Base-by-base conservation (phyloP, 192 early-diverging fungal species). In the Coemansia sp. region DNA sequence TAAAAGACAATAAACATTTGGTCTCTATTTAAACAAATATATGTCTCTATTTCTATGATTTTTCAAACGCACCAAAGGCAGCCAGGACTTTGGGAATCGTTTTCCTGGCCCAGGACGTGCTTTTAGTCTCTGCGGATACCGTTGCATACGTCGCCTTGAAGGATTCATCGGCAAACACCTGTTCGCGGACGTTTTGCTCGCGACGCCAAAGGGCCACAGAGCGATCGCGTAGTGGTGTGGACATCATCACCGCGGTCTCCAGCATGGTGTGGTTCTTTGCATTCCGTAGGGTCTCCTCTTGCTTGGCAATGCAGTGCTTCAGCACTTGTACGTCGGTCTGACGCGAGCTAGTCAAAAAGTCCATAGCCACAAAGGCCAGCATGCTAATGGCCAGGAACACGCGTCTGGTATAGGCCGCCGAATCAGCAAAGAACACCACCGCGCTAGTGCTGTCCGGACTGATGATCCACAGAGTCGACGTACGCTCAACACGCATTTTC, bases 291-390 rank as follows among this genome's bases (percentile, higher is more conserved):
- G 42, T 14, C 4, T 43, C 38, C 9, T 45, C 35, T 25, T 60
- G 58, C 34, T 57, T 55, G 18, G 20, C 37, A 18, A 66, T 50
- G 41, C 62, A 57, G 11, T 45, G 33, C 42, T 62, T 56, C 4
- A 73, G 59, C 22, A 73, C 35, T 55, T 73, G 70, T 13, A 73
- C 36, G 24, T 73, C 70, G 8, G 70, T 73, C 27, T 73, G 58
- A 11, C 64, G 54, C n/a, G 63, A 44, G 46, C 63, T 66, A 13
- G 47, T 73, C 45, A 58, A 14, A 23, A 51, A 62, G 50, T 73
- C 70, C 55, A 73, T 61, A 9, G 24, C 15, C 5, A 55, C 17
- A 23, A 73, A 61, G 5, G 41, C 37, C 13, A 58, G 9, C 6
- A 66, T 34, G 28, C 53, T 27, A 30, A 44, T 13, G 2, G 53